A percentile compares a stretch with the other conserved stretches of the same genome.
These are phyloP conservation scores for Pseudopediastrum boryanum DNA, from an alignment of 139 green algal species.

Conservation along the genomic window DNA sequence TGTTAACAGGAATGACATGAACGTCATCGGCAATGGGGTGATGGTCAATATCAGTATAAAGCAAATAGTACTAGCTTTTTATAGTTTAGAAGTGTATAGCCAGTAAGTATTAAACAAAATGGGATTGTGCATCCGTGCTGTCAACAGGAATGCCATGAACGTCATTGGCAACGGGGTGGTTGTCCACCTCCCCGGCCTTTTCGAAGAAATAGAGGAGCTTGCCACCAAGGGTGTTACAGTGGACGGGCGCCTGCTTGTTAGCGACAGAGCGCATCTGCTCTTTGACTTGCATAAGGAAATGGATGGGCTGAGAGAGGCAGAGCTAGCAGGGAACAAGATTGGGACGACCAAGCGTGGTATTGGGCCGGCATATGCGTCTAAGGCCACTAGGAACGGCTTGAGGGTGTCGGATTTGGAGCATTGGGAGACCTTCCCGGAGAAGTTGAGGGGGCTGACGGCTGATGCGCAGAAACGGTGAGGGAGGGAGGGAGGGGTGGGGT, in stretches of 20 bases:
- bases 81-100: too few species aligned
- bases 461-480: constrained; percentile 17
- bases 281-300: constrained; percentile 99
- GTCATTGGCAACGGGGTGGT: constrained; percentile 98
- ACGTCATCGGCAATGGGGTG: constrained; percentile 96
- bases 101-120: too few species aligned
- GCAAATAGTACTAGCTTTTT: too few species aligned
- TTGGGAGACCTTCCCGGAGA: constrained; percentile 3
- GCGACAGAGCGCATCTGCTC: constrained; percentile 94
- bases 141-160: constrained; percentile 79
- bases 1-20: constrained; percentile 70
- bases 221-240: constrained; percentile 55
- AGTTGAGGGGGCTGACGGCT: not conserved
- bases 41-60: constrained; percentile 97
- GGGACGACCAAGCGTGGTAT: constrained; percentile 99
- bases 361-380: constrained; percentile 94
- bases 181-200: constrained; percentile 93
- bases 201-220: constrained; percentile 91
- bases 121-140: not conserved
- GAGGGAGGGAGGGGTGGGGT: not conserved
- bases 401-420: constrained; percentile 88
- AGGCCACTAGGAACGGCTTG: constrained; percentile 94
- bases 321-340: constrained; percentile 91
- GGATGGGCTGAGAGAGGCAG: constrained; percentile 91
- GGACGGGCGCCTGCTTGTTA: constrained; percentile 76